Evolutionary conservation across 208 protist genomes (phyloP), one percentile per base, ranked within the genome.

Genomic region (Leishmania aethiopica): DNA sequence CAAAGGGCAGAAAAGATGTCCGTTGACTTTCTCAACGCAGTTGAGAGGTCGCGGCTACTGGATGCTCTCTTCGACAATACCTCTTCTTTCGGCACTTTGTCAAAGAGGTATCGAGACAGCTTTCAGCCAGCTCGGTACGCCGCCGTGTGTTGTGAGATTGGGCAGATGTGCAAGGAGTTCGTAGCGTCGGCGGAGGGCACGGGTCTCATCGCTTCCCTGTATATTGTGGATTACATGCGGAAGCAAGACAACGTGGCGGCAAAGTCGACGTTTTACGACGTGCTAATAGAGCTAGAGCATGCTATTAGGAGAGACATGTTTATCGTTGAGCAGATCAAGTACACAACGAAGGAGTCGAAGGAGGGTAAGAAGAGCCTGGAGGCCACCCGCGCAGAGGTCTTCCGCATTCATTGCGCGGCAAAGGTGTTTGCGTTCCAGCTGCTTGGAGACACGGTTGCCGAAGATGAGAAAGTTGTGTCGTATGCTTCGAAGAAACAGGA

Each of bases 361-460:
- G 91, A 96, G 57, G 82, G 73, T 37, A 93, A 90, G 70, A 94
- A 90, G 79, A 86, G 88, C 45, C 42, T 81, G 77, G 93, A 92
- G 76, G 88, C 91, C n/a, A 86, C 78, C 77, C 86, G 86, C n/a
- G 81, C 89, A 2, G 93, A 96, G n/a, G 82, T 79, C 17, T 91
- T 92, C 59, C 90, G 91, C 47, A 83, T 95, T 45, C 93, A 94
- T 75, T 92, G 83, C 32, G 86, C 86, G 22, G 92, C 81, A 53
- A 96, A 96, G 60, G 84, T 90, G 2, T 94, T 95, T 81, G 86
- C 86, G 49, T 94, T 96, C 80, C 81, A 91, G n/a, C 55, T 92
- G 25, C 84, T 96, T 75, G 86, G 82, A 25, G 86, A 86, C 55
- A 70, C 84, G 37, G 83, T 92, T 2, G 59, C 73, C 1, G 79